These are phyloP conservation scores for Magnolia changhungtana DNA, from an alignment of 164 flowering plant species.

Conservation along the genomic window DNA sequence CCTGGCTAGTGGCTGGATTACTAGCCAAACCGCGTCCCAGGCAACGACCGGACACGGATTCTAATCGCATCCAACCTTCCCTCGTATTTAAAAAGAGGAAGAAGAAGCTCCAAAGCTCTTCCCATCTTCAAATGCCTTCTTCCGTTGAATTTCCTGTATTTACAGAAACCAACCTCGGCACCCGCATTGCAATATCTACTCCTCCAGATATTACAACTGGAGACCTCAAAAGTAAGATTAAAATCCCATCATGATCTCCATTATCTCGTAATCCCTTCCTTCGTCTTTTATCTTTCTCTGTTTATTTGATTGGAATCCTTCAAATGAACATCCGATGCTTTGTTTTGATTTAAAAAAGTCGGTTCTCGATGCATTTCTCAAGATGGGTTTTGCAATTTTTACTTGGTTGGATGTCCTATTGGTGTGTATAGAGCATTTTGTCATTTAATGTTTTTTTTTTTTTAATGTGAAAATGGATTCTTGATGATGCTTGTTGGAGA, in stretches of 20 bases:
- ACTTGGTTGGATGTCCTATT: too few relatives aligned
- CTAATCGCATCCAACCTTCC: too few relatives aligned
- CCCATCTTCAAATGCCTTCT: background rate
- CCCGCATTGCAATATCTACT: background rate
- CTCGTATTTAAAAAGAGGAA: too few relatives aligned
- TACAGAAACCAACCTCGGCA: slow-evolving; percentile 4
- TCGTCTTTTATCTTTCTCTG: background rate
- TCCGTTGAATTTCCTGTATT: background rate
- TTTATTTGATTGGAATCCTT: background rate
- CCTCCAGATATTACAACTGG: background rate
- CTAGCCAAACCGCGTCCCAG: too few relatives aligned
- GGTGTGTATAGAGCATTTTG: too few relatives aligned
- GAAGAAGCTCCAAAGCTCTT: background rate
- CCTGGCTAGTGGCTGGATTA: too few relatives aligned
- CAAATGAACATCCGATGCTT: background rate
- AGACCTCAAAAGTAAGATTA: background rate
- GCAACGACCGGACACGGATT: too few relatives aligned
- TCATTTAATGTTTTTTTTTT: too few relatives aligned
- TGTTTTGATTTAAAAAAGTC: background rate
- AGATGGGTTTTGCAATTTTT: too few relatives aligned
- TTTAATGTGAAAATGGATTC: too few relatives aligned
- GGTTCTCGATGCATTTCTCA: too few relatives aligned
- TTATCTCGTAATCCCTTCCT: background rate
- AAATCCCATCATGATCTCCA: background rate
- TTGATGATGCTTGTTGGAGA: too few relatives aligned